Conservation (phyloP, 805 yeast species). For the Phaffomyces antillensis region DNA sequence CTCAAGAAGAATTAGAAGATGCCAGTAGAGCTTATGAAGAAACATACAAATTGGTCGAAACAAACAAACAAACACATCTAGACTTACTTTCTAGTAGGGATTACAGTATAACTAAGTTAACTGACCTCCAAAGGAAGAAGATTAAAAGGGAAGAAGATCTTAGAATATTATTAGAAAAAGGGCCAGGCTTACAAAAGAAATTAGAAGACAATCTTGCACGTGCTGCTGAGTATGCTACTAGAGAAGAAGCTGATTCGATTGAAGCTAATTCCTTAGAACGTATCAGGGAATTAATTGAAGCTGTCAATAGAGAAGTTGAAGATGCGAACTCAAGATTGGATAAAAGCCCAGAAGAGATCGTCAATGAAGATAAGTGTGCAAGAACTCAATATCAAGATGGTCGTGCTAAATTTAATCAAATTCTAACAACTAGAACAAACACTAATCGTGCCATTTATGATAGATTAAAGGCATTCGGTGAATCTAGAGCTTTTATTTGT, state of each 20-base stretch:
- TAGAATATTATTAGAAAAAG: conserved; percentile 13
- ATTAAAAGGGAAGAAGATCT: conserved; percentile 15
- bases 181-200: conserved; percentile 14
- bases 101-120: conserved; percentile 7
- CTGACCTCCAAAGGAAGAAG: conserved; percentile 13
- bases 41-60: conserved; percentile 19
- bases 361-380: conserved; percentile 37
- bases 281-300: conserved; percentile 41
- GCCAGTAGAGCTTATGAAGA: conserved; percentile 17
- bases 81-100: conserved; percentile 10
- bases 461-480: conserved; percentile 36
- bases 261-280: conserved; percentile 38
- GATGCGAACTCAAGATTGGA: conserved; percentile 50
- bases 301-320: conserved; percentile 38
- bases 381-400: conserved; percentile 38
- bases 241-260: conserved; percentile 36
- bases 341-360: conserved; percentile 47
- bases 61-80: conserved; percentile 2
- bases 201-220: conserved; percentile 10
- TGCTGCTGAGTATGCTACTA: conserved; percentile 38
- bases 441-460: conserved; percentile 32
- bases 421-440: conserved; percentile 27
- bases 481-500: conserved; percentile 34
- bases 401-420: conserved; percentile 30
- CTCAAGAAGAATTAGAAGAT: conserved; percentile 15